Percentiles rank a stretch among this genome's conserved stretches.
These are phyloP conservation scores for Teunomyces gatunensis DNA, from an alignment of 805 yeast species.

Conservation along the genomic window DNA sequence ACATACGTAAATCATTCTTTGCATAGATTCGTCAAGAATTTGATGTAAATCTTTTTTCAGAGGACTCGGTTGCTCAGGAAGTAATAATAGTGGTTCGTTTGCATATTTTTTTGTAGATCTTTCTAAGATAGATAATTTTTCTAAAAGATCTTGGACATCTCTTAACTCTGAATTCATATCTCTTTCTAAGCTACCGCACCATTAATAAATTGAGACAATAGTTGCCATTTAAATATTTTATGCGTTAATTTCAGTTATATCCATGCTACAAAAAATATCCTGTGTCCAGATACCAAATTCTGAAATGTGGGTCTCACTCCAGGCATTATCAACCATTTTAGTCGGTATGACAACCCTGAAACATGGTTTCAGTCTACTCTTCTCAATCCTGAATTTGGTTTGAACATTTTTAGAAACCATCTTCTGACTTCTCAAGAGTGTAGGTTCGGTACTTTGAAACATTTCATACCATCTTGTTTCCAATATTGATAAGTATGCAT, in stretches of 20 bases:
- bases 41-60: not conserved
- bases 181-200: not conserved
- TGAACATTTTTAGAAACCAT: not conserved
- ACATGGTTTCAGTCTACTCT: not conserved
- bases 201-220: not conserved
- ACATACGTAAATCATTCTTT: conserved; percentile 5
- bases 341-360: not conserved
- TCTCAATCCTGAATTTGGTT: not conserved
- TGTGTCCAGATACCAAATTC: conserved; percentile 3
- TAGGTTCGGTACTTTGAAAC: not conserved
- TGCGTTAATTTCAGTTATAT: not conserved
- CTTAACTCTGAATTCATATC: conserved; percentile 2
- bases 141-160: not conserved
- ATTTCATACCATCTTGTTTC: conserved; percentile 9
- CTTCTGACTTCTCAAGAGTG: not conserved
- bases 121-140: not conserved
- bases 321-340: not conserved
- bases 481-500: conserved; percentile 12
- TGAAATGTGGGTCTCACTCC: conserved; percentile 1
- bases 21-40: conserved; percentile 1
- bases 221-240: not conserved
- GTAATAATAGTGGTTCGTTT: not conserved
- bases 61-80: not conserved
- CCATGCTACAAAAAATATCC: not conserved
- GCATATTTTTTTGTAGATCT: not conserved